These are phyloP conservation scores for Rhodotorula diobovata DNA, from an alignment of 768 basidiomycete species.

Conservation along the genomic window DNA sequence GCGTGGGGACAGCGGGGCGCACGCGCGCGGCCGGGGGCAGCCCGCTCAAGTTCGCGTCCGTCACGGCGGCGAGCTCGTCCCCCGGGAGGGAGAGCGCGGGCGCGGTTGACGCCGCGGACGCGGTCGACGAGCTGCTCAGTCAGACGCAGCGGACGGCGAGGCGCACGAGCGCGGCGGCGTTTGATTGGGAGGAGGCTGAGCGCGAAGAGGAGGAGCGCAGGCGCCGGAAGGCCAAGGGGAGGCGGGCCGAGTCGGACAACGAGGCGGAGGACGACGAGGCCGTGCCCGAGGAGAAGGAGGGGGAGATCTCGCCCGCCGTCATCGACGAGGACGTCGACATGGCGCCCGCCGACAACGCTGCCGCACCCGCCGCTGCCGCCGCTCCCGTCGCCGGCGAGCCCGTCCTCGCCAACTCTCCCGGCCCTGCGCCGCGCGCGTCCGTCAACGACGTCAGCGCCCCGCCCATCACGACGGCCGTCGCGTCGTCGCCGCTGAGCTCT, in stretches of 20 bases:
- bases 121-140: conserved; percentile 16
- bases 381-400: conserved; percentile 7
- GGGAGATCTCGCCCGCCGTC: not conserved
- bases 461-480: conserved; percentile 27
- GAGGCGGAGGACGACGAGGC: not conserved
- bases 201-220: conserved; percentile 27
- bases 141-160: conserved; percentile 16
- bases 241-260: not conserved
- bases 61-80: not conserved
- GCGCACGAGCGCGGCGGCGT: not conserved
- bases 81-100: not conserved
- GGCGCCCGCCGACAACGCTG: not conserved
- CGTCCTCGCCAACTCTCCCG: conserved; percentile 1
- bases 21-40: not conserved
- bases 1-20: too few species aligned
- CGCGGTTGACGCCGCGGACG: conserved; percentile 1
- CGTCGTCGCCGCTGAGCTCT: not conserved
- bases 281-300: not conserved
- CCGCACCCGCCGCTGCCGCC: conserved; percentile 1
- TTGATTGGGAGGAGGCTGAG: conserved; percentile 23
- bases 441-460: conserved; percentile 10
- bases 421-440: conserved; percentile 1
- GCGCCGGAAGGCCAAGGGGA: conserved; percentile 8
- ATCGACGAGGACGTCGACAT: not conserved
- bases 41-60: conserved; percentile 14